Conservation (phyloP, 805 yeast genomes). For the Sugiyamaella qingdaonensis region DNA sequence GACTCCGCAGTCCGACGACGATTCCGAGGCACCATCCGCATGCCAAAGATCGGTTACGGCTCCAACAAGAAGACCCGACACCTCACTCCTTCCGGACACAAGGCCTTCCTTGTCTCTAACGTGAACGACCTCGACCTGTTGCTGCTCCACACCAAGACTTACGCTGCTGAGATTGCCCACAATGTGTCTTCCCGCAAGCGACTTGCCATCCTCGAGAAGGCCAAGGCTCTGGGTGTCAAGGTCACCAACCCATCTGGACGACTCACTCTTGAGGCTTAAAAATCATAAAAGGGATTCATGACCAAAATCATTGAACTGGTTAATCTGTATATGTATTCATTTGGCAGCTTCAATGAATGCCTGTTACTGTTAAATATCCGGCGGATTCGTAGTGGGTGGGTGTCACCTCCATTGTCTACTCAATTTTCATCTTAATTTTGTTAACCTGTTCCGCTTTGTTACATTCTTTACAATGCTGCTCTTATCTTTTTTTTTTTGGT, state of each 20-base stretch:
- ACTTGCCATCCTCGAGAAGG: constrained; percentile 91
- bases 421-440: no score
- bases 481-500: no score
- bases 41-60: constrained; percentile 99
- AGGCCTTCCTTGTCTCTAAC: constrained; percentile 91
- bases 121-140: constrained; percentile 89
- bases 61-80: constrained; percentile 98
- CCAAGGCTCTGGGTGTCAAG: constrained; percentile 97
- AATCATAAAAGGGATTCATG: constrained; percentile 6
- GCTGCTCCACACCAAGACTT: constrained; percentile 94
- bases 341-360: constrained; percentile 1
- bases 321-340: constrained; percentile 2
- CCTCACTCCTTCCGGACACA: constrained; percentile 97
- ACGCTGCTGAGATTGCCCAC: constrained; percentile 99
- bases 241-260: constrained; percentile 99
- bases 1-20: constrained; percentile 98
- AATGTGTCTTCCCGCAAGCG: constrained; percentile 98
- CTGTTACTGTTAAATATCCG: no score
- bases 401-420: no score
- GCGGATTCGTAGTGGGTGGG: no score
- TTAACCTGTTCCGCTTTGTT: no score
- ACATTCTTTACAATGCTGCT: no score
- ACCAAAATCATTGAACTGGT: background rate
- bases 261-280: constrained; percentile 96
- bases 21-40: constrained; percentile 98